phyloP scores from a whole-genome alignment of 2,329 filamentous ascomycete species.

The Colletotrichum sp. region DNA sequence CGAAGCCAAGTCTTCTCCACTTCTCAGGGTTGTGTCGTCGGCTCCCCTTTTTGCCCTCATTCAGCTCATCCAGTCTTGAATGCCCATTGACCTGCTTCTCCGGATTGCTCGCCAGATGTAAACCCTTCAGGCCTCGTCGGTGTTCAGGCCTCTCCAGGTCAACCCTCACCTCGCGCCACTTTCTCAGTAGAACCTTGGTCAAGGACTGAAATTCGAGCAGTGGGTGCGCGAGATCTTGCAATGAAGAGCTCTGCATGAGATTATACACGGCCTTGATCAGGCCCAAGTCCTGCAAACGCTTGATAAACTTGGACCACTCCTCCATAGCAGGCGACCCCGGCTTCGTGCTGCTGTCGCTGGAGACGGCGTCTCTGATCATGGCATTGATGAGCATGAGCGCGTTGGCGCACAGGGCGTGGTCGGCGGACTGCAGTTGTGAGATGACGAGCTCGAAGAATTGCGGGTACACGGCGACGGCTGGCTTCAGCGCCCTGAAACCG shows the following conservation, averaged over 20 bases:
- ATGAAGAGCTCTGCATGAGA: slow-evolving; percentile 91
- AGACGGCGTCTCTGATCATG: slow-evolving; percentile 88
- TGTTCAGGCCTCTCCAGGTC: slow-evolving; percentile 90
- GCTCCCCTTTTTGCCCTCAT: slow-evolving; percentile 61
- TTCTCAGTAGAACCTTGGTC: slow-evolving; percentile 84
- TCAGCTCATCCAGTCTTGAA: slow-evolving; percentile 38
- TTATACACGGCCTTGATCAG: slow-evolving; percentile 91
- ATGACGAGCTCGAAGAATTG: slow-evolving; percentile 96
- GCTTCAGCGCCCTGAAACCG: slow-evolving; percentile 90
- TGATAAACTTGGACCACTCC: slow-evolving; percentile 96
- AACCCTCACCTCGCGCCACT: slow-evolving; percentile 86
- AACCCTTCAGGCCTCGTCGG: slow-evolving; percentile 80
- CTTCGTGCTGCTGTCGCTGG: slow-evolving; percentile 61
- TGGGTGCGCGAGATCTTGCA: slow-evolving; percentile 89
- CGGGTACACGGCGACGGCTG: slow-evolving; percentile 87
- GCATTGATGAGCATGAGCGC: slow-evolving; percentile 95
- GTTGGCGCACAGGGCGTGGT: slow-evolving; percentile 95
- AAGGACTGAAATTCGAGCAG: slow-evolving; percentile 91
- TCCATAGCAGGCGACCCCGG: slow-evolving; percentile 47
- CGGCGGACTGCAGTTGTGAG: slow-evolving; percentile 87
- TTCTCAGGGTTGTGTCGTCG: slow-evolving; percentile 85
- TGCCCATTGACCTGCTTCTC: slow-evolving; percentile 55
- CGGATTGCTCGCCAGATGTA: slow-evolving; percentile 83
- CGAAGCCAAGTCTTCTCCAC: slow-evolving; percentile 91
- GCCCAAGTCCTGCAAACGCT: slow-evolving; percentile 88